A percentile compares a stretch with the other conserved stretches of the same genome.
phyloP scores from a whole-genome alignment of 75 land plant species.

The Pinus taeda region DNA sequence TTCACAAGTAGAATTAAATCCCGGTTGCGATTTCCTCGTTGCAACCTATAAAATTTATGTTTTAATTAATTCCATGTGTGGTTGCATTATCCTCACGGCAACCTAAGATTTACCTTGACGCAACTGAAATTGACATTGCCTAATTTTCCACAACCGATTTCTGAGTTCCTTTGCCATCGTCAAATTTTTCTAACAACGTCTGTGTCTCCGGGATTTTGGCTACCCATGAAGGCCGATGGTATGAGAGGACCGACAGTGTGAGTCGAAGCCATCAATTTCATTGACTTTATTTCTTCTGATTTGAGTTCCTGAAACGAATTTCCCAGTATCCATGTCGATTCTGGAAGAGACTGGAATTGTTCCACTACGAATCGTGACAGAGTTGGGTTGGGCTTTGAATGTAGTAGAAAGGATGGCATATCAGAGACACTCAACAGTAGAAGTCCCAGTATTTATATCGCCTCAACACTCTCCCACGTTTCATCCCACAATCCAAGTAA shows the following conservation, averaged over 20 bases:
- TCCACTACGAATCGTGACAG: neutral
- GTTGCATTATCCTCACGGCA: too few species aligned
- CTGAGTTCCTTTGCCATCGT: too few species aligned
- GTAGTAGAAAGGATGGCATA: slow-evolving; percentile 53
- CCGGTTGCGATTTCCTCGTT: too few species aligned
- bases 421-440: slow-evolving; percentile 26
- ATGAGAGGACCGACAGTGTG: slow-evolving; percentile 57
- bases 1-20: too few species aligned
- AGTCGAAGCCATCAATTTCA: slow-evolving; percentile 4
- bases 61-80: too few species aligned
- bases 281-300: slow-evolving; percentile 23
- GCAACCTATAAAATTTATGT: too few species aligned
- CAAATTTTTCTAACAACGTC: too few species aligned
- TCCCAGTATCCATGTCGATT: slow-evolving; percentile 43
- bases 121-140: too few species aligned
- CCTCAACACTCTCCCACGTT: neutral
- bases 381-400: slow-evolving; percentile 29
- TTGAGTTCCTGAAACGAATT: slow-evolving; percentile 65
- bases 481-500: neutral
- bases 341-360: slow-evolving; percentile 12
- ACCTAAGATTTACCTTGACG: too few species aligned
- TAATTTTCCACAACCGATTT: too few species aligned
- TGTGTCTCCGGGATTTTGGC: neutral
- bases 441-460: slow-evolving; percentile 12
- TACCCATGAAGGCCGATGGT: neutral